Conservation (phyloP, 495 filamentous ascomycete species). For the Lepraria neglecta region DNA sequence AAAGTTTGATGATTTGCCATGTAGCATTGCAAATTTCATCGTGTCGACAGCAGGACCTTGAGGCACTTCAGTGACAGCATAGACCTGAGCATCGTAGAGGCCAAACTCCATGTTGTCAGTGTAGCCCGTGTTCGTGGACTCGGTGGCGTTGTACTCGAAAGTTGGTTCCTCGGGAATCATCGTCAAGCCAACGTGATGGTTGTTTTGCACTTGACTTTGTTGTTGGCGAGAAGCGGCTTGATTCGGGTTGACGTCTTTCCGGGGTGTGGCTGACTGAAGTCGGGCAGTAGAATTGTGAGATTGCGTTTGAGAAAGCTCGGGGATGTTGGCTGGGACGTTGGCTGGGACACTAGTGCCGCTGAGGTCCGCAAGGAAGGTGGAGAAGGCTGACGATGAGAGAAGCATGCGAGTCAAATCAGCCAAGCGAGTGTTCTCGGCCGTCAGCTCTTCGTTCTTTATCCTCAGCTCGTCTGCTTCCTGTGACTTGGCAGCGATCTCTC, state of each 20-base stretch:
- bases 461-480: constrained; percentile 67
- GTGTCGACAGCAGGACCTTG: constrained; percentile 55
- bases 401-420: constrained; percentile 74
- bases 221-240: constrained; percentile 41
- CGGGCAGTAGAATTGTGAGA: constrained; percentile 33
- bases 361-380: constrained; percentile 69
- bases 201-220: constrained; percentile 47
- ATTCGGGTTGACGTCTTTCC: constrained; percentile 61
- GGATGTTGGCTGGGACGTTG: constrained; percentile 34
- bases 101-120: constrained; percentile 48
- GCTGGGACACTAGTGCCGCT: constrained; percentile 45
- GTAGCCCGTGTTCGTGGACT: constrained; percentile 47
- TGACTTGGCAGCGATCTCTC: constrained; percentile 66
- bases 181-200: constrained; percentile 56
- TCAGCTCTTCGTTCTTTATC: constrained; percentile 62
- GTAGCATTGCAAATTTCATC: constrained; percentile 52
- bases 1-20: constrained; percentile 57
- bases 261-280: constrained; percentile 36
- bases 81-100: constrained; percentile 69
- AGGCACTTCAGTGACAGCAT: constrained; percentile 69
- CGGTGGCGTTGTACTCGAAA: constrained; percentile 59
- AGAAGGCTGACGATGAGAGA: constrained; percentile 79
- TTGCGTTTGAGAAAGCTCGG: constrained; percentile 33
- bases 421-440: constrained; percentile 73
- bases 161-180: constrained; percentile 65